These are phyloP conservation scores for Pneumocystis wakefieldiae DNA, from an alignment of 1,139 yeast genomes.

Conservation along the genomic window DNA sequence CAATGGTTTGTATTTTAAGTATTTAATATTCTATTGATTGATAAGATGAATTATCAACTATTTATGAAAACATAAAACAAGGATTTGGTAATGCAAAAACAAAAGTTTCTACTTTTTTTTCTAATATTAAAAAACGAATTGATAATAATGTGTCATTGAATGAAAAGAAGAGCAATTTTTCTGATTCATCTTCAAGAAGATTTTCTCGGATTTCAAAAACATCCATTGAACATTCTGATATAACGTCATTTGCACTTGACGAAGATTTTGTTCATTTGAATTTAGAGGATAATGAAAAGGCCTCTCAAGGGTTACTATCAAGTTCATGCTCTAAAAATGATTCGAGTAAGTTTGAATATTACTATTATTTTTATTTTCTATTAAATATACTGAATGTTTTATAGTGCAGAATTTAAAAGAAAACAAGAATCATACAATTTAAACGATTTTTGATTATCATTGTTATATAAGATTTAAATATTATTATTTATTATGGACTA, in stretches of 20 bases:
- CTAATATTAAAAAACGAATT: conserved; percentile 35
- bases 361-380: not conserved
- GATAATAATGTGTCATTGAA: not conserved
- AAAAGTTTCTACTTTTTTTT: conserved; percentile 70
- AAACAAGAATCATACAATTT: not conserved
- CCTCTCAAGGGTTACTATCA: not conserved
- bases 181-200: not conserved
- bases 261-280: not conserved
- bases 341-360: not conserved
- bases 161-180: not conserved
- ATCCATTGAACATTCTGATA: not conserved
- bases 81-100: conserved; percentile 75
- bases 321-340: not conserved
- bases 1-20: not conserved
- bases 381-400: not conserved
- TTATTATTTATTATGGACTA: not conserved
- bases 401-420: not conserved
- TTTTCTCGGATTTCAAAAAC: not conserved
- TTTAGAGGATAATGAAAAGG: not conserved
- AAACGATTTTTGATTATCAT: not conserved
- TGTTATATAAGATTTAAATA: not conserved
- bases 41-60: conserved; percentile 42
- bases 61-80: conserved; percentile 54
- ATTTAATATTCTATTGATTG: not conserved
- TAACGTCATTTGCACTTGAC: not conserved